phyloP scores from a whole-genome alignment of 2,329 filamentous ascomycete genomes.

The Colletotrichum filicis region DNA sequence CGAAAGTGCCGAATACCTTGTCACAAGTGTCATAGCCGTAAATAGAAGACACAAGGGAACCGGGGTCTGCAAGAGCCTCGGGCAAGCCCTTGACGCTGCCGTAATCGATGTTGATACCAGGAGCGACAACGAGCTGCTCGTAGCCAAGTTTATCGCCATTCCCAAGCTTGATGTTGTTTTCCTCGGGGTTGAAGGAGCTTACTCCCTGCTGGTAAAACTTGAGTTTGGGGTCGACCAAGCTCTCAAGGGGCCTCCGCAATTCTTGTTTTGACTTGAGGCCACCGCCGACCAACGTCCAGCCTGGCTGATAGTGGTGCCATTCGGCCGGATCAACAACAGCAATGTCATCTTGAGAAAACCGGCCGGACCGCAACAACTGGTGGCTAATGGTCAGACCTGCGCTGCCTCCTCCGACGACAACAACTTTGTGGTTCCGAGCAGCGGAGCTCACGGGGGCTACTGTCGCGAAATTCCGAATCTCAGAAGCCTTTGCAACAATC shows the following conservation, averaged over 20 bases:
- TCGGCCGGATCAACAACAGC: conserved; percentile 71
- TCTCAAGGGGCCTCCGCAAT: conserved; percentile 60
- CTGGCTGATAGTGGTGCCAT: conserved; percentile 76
- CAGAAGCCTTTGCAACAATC: background rate
- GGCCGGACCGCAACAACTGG: conserved; percentile 70
- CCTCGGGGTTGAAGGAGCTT: conserved; percentile 60
- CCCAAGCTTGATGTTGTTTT: conserved; percentile 65
- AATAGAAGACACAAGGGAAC: conserved; percentile 64
- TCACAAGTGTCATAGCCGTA: conserved; percentile 66
- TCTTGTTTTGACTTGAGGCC: conserved; percentile 73
- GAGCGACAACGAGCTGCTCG: conserved; percentile 72
- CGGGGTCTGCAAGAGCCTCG: conserved; percentile 61
- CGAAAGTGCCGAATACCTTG: conserved; percentile 62
- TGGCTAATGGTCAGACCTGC: conserved; percentile 75
- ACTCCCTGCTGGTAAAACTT: conserved; percentile 68
- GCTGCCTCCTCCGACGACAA: conserved; percentile 74
- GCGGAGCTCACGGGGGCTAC: conserved; percentile 22
- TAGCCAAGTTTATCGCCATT: conserved; percentile 69
- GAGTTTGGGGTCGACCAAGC: conserved; percentile 68
- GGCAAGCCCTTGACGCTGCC: conserved; percentile 64
- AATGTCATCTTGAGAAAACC: conserved; percentile 69
- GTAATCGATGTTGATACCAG: conserved; percentile 65
- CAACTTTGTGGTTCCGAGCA: conserved; percentile 65
- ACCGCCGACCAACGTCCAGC: conserved; percentile 76
- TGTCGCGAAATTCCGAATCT: conserved; percentile 36